These are phyloP conservation scores for Themeda triandra DNA, from an alignment of 176 grass and related monocot species.

Conservation along the genomic window DNA sequence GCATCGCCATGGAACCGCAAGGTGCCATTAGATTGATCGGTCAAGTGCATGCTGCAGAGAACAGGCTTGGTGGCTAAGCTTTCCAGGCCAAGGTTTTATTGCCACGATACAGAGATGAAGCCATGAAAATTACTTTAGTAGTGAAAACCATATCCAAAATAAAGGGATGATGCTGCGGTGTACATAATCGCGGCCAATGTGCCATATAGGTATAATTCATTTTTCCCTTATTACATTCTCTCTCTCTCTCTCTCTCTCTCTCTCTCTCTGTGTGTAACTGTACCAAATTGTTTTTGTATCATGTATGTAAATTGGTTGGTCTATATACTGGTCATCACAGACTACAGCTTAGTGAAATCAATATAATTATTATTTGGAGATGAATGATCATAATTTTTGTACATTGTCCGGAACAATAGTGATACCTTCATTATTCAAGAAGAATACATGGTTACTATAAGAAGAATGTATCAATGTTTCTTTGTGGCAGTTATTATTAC, in stretches of 20 bases:
- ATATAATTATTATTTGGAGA: slow-evolving; percentile 36
- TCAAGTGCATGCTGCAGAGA: slow-evolving; percentile 39
- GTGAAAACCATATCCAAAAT: slow-evolving; percentile 39
- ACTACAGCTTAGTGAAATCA: slow-evolving; percentile 30
- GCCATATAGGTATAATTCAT: slow-evolving; percentile 53
- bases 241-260: neutral
- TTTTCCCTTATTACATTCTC: slow-evolving; percentile 32
- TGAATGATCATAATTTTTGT: slow-evolving; percentile 16
- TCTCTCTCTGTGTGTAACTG: neutral
- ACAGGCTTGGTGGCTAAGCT: slow-evolving; percentile 46
- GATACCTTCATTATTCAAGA: slow-evolving; percentile 1
- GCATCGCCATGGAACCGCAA: slow-evolving; percentile 58
- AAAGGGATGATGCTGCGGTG: slow-evolving; percentile 59
- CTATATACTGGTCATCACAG: slow-evolving; percentile 29
- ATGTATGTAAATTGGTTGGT: slow-evolving; percentile 45
- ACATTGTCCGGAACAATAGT: neutral
- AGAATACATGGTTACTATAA: neutral
- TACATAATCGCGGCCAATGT: slow-evolving; percentile 49
- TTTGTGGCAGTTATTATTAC: neutral
- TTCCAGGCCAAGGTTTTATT: slow-evolving; percentile 48
- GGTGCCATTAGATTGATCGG: slow-evolving; percentile 48
- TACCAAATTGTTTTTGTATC: slow-evolving; percentile 38
- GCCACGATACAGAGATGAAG: slow-evolving; percentile 32
- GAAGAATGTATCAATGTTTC: neutral
- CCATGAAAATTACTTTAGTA: slow-evolving; percentile 30